Percentiles rank a stretch among this genome's conserved stretches.
Conservation (phyloP, 2,329 filamentous ascomycete genomes). For the Colletotrichum camelliae region DNA sequence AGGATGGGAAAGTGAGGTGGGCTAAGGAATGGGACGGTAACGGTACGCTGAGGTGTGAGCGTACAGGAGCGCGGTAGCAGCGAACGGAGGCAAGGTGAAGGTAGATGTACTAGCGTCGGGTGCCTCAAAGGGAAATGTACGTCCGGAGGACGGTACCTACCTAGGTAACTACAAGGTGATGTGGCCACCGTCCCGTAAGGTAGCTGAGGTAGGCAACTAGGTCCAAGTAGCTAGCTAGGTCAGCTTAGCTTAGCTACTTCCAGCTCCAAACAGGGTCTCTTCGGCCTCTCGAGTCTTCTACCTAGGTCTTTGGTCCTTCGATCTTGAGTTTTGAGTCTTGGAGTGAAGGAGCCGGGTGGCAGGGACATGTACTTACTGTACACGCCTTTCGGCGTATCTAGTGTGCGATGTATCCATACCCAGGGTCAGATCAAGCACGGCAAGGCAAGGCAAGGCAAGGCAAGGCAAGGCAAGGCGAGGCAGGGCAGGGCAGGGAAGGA, state of each 20-base stretch:
- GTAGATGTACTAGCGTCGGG: neutral
- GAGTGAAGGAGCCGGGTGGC: neutral
- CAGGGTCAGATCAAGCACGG: no score
- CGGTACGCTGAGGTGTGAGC: neutral
- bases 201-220: neutral
- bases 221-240: neutral
- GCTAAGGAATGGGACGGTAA: neutral
- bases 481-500: neutral
- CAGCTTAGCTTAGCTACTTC: neutral
- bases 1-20: conserved; percentile 28
- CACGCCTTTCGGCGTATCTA: no score
- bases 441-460: neutral
- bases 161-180: neutral
- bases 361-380: neutral
- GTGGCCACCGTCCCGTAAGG: neutral
- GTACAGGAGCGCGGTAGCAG: neutral
- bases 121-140: neutral
- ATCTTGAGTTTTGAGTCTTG: neutral
- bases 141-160: neutral
- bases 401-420: no score
- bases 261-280: neutral
- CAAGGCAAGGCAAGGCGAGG: neutral
- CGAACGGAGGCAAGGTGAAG: neutral
- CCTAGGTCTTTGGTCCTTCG: neutral
- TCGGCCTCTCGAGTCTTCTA: neutral